Percentiles rank a stretch among this genome's conserved stretches.
Evolutionary conservation across 2,329 filamentous ascomycete species (phyloP).

Genomic region (Rosellinia necatrix): DNA sequence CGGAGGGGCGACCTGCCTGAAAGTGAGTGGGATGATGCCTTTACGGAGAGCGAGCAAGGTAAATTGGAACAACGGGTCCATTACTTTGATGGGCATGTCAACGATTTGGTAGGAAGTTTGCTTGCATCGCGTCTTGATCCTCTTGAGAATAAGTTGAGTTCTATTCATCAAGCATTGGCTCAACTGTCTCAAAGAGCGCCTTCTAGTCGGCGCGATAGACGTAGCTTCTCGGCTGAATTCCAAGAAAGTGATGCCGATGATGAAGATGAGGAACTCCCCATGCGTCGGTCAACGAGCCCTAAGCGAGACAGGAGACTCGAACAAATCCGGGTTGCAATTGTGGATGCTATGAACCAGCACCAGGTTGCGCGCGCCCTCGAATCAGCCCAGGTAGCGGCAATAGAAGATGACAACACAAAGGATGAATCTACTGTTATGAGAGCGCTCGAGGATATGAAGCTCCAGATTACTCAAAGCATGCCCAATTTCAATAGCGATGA

Average conservation of each 20-base stretch:
- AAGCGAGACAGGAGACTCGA: conserved; percentile 79
- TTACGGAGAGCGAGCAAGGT: conserved; percentile 80
- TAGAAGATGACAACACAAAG: conserved; percentile 38
- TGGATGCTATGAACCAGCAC: conserved; percentile 72
- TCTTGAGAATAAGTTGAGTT: conserved; percentile 76
- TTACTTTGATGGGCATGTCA: conserved; percentile 91
- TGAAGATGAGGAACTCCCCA: conserved; percentile 75
- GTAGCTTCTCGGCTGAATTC: conserved; percentile 71
- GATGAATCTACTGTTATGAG: conserved; percentile 62
- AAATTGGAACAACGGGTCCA: conserved; percentile 80
- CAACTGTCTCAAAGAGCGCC: conserved; percentile 59
- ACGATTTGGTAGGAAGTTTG: conserved; percentile 79
- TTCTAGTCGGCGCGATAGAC: conserved; percentile 62
- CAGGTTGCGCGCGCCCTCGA: conserved; percentile 48
- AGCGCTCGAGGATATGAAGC: conserved; percentile 67
- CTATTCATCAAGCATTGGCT: conserved; percentile 73
- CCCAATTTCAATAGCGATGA: conserved; percentile 55
- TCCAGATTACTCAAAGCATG: conserved; percentile 53
- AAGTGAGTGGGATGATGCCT: conserved; percentile 91
- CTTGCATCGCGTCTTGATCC: conserved; percentile 79
- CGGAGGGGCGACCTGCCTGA: conserved; percentile 66
- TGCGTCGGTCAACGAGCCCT: conserved; percentile 75
- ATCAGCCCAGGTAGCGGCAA: conserved; percentile 35
- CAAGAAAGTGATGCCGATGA: conserved; percentile 92
- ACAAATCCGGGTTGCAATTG: conserved; percentile 74